Base-by-base conservation (phyloP, 352 stramenopile species). In the Thalassiosira hispida region DNA sequence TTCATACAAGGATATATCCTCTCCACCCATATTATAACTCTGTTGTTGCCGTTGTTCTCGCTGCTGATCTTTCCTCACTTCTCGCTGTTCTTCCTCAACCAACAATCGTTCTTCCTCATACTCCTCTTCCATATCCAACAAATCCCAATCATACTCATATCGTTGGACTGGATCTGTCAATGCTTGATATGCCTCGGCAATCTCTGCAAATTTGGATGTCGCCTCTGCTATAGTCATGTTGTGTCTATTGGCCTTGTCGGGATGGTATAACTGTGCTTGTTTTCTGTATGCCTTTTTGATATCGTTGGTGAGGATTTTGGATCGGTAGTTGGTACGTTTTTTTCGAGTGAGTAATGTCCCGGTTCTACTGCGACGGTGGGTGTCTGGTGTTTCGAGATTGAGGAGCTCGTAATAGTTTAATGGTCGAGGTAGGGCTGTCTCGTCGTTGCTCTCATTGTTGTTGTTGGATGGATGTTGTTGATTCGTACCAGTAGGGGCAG, bases 211-310 rank as follows among this genome's bases (percentile, higher is more conserved):
- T n/a, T 76, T 53, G 47, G 67, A 66, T 20, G 81, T 92, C 40
- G 68, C 67, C 62, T 91, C 79, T 25, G 90, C 81, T 3, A 78
- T 80, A 5, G 77, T 87, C 23, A 79, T 82, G 18, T 76, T 87
- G 9, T 72, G 66, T 23, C 70, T 80, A 7, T 68, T 57, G 31
- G 55, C 53, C 52, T 92, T 92, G 53, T 92, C 87, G 0, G 87
- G 87, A 78, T 92, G 87, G 47, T 79, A 91, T 23, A 85, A 46
- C 56, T 92, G 84, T 14, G 84, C 84, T 57, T 90, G 79, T 47
- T 84, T 89, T 38, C 87, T 80, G 59, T 91, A 92, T 2, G 87
- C 84, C 25, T 89, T 91, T 38, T 85, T 83, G 46, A 92, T 84
- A 38, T 86, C 68, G 67, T 78, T 82, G 22, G 64, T 73, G 1